A percentile compares a stretch with the other conserved stretches of the same genome.
phyloP scores from a whole-genome alignment of 2,329 filamentous ascomycete species.

The Alternaria sp. region DNA sequence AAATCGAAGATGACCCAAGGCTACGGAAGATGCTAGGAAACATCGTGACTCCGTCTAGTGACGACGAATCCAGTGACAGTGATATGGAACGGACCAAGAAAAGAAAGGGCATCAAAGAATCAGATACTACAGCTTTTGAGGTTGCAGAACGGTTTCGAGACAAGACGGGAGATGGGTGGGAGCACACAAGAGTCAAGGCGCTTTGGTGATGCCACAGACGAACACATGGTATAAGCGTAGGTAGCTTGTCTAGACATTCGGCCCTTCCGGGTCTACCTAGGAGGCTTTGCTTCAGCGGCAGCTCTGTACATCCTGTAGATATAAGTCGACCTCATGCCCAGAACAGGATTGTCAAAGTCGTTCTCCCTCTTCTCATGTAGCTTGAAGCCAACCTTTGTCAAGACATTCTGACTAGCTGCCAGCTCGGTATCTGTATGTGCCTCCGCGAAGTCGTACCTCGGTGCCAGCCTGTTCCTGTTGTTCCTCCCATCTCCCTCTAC shows the following conservation, averaged over 20 bases:
- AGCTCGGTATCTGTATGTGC: slow-evolving; percentile 60
- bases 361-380: slow-evolving; percentile 52
- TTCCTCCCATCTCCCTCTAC: background rate
- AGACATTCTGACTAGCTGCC: slow-evolving; percentile 60
- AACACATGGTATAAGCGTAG: background rate
- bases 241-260: background rate
- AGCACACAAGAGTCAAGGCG: background rate
- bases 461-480: background rate
- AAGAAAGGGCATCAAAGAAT: slow-evolving; percentile 8
- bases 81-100: slow-evolving; percentile 11
- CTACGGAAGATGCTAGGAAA: slow-evolving; percentile 7
- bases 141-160: slow-evolving; percentile 3
- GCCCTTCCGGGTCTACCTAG: background rate
- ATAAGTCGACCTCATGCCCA: slow-evolving; percentile 46
- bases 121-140: background rate
- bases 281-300: background rate
- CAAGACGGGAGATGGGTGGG: background rate
- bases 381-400: slow-evolving; percentile 64
- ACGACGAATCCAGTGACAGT: slow-evolving; percentile 7
- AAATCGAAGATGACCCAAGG: slow-evolving; percentile 1
- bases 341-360: slow-evolving; percentile 46
- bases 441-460: slow-evolving; percentile 39
- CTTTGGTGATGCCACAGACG: background rate
- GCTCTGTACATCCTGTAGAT: slow-evolving; percentile 43
- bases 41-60: background rate